phyloP scores from a whole-genome alignment of 495 filamentous ascomycete species.

The Hypoxylon subgilvum region DNA sequence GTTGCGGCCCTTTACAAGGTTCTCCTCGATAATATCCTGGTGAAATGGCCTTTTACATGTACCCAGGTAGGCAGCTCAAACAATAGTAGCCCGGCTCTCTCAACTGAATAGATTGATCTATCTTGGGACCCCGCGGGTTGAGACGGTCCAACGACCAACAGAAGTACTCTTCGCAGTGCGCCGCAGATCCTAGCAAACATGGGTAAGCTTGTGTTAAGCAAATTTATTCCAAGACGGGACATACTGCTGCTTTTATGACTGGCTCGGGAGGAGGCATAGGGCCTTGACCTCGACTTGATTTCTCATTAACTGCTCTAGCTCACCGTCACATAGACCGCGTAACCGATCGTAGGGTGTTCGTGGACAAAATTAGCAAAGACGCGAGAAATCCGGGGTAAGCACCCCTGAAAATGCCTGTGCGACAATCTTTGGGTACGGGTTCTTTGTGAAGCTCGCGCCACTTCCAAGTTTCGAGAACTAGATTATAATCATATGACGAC shows the following conservation, averaged over 20 bases:
- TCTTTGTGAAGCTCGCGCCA: conserved; percentile 26
- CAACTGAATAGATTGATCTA: neutral
- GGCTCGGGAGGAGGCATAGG: neutral
- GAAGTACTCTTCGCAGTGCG: conserved; percentile 5
- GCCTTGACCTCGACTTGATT: neutral
- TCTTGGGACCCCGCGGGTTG: neutral
- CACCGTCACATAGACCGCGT: conserved; percentile 7
- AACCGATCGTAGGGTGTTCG: conserved; percentile 3
- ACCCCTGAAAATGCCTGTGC: conserved; percentile 25
- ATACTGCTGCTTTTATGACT: conserved; percentile 17
- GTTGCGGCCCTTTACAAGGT: neutral
- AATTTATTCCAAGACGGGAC: conserved; percentile 2
- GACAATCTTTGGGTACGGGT: conserved; percentile 35
- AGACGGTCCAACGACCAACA: conserved; percentile 1
- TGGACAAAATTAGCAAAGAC: conserved; percentile 3
- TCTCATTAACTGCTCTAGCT: neutral
- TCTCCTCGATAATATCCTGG: conserved; percentile 1
- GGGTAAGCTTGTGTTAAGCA: conserved; percentile 10
- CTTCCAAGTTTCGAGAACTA: conserved; percentile 25
- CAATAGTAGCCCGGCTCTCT: neutral
- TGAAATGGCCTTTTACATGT: neutral
- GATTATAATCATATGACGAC: conserved; percentile 6
- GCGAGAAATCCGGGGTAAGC: conserved; percentile 37
- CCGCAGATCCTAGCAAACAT: conserved; percentile 25
- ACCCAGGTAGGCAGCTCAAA: neutral